Evolutionary conservation across 2,329 filamentous ascomycete genomes (phyloP).

Genomic region (Aspergillus cejpii): DNA sequence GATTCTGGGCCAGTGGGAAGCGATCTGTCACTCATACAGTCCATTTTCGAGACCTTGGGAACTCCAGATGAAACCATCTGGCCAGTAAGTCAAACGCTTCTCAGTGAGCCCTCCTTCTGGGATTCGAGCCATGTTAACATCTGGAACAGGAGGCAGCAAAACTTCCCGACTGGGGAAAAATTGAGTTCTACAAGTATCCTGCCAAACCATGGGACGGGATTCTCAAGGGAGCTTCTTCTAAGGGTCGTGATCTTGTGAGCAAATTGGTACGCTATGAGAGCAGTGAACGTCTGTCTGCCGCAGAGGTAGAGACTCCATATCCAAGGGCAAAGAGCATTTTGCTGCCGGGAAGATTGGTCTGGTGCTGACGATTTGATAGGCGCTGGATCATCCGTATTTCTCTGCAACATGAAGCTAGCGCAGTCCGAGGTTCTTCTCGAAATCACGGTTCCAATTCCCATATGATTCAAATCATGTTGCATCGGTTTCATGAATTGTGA

Average conservation of each 20-base stretch:
- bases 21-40: constrained; percentile 82
- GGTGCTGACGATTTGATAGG: constrained; percentile 21
- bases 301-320: constrained; percentile 44
- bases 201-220: constrained; percentile 62
- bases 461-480: constrained; percentile 1
- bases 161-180: constrained; percentile 82
- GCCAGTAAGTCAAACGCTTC: constrained; percentile 55
- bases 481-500: background rate
- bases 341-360: background rate
- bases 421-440: background rate
- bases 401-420: constrained; percentile 6
- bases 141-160: constrained; percentile 31
- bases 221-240: constrained; percentile 53
- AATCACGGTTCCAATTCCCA: background rate
- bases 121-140: constrained; percentile 2
- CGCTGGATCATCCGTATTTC: constrained; percentile 36
- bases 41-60: constrained; percentile 85
- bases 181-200: constrained; percentile 70
- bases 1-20: constrained; percentile 85
- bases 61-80: constrained; percentile 74
- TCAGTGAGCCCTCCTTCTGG: background rate
- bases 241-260: constrained; percentile 59
- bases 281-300: constrained; percentile 58
- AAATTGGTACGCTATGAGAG: constrained; percentile 68
- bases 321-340: background rate